Percentiles rank a stretch among this genome's conserved stretches.
Conservation (phyloP, 306 rosid genomes). For the Corylus americana region DNA sequence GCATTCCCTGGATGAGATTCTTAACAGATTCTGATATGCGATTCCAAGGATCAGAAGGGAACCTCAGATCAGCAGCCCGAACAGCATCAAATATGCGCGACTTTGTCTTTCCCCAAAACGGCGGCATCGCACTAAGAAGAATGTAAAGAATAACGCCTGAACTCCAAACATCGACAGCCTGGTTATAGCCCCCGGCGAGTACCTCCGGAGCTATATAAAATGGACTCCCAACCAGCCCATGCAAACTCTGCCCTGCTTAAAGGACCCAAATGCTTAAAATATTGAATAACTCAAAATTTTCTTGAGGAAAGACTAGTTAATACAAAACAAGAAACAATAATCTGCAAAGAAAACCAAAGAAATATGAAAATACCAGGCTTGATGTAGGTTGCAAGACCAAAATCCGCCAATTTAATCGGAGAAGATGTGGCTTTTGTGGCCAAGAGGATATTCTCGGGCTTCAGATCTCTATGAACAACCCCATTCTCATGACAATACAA, state of each 20-base stretch:
- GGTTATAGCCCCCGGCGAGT: slow-evolving; percentile 78
- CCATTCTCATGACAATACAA: slow-evolving; percentile 86
- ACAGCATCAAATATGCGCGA: slow-evolving; percentile 80
- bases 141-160: slow-evolving; percentile 84
- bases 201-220: slow-evolving; percentile 92
- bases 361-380: slow-evolving; percentile 62
- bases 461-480: slow-evolving; percentile 82
- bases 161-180: slow-evolving; percentile 91
- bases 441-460: slow-evolving; percentile 83
- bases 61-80: slow-evolving; percentile 64
- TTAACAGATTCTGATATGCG: slow-evolving; percentile 62
- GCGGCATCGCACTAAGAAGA: slow-evolving; percentile 81
- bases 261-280: slow-evolving; percentile 34
- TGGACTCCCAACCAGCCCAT: slow-evolving; percentile 90
- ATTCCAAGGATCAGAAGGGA: slow-evolving; percentile 72
- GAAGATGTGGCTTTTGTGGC: slow-evolving; percentile 72
- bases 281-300: slow-evolving; percentile 18
- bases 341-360: slow-evolving; percentile 25
- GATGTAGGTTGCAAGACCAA: slow-evolving; percentile 89
- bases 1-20: slow-evolving; percentile 75
- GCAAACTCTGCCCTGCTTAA: slow-evolving; percentile 76
- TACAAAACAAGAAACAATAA: slow-evolving; percentile 8
- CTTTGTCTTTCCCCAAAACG: slow-evolving; percentile 91
- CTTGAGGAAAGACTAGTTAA: neutral
- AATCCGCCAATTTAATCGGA: slow-evolving; percentile 83